Base-by-base conservation (phyloP, 129 eudicot genomes). In the Tagetes erecta region DNA sequence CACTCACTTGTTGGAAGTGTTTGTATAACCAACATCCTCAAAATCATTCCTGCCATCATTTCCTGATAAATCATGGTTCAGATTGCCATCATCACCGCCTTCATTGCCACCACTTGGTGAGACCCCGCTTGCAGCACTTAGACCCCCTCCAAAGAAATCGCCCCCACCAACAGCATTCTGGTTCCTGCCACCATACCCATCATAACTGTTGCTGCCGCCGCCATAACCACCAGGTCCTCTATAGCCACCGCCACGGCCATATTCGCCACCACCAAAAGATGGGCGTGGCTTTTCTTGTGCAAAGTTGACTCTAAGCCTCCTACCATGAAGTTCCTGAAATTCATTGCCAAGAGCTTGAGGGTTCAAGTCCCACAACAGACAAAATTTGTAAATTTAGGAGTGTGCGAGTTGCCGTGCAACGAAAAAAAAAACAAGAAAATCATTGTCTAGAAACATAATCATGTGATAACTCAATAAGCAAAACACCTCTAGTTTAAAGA, bases 251-350 rank as follows among this genome's bases (percentile, higher is more conserved):
- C 80, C 71, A 70, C 83, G 76, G 41, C 85, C 91, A 72, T 2
- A n/a, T 0, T 74, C 76, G 68, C 83, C 87, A 8, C 72, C 80
- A 12, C 83, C 76, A 64, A 51, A 81, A 33, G 78, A 31, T 44
- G 78, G 85, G 11, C 92, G 95, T 55, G 90, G 82, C 71, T 57
- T 90, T 42, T 93, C 98, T 45, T 89, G 80, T 13, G 98, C 98
- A 40, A 86, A 85, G 69, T 79, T 87, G 50, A 93, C 92, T 71
- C 89, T 83, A 53, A 93, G 38, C 78, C 74, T 83, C 70, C 97
- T 91, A 56, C 98, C 98, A 66, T 93, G 92, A 36, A 93, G 91
- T 58, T 90, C 98, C 98, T 90, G 77, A 68, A 40, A 78, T 62
- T 80, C 64, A 53, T 42, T 37, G 39, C 62, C 68, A 70, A 20